These are phyloP conservation scores for Coniosporium apollinis DNA, from an alignment of 495 filamentous ascomycete species.

Conservation along the genomic window DNA sequence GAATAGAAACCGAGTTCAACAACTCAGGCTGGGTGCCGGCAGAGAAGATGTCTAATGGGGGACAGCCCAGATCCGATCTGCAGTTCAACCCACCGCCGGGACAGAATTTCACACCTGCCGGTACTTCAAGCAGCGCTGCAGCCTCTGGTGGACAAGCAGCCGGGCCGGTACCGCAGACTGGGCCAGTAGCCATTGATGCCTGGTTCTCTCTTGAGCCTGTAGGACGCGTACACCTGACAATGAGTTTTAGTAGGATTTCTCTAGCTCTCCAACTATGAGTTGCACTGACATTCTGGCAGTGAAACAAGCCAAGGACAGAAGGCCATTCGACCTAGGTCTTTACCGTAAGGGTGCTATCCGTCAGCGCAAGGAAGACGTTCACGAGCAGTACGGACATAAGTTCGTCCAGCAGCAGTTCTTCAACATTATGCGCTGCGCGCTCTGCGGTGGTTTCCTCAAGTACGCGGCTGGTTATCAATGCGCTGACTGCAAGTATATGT, in stretches of 20 bases:
- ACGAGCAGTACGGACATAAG: conserved; percentile 98
- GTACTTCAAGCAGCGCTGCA: conserved; percentile 11
- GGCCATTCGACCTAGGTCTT: conserved; percentile 71
- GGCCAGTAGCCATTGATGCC: conserved; percentile 64
- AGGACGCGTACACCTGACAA: conserved; percentile 68
- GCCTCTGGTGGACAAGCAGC: conserved; percentile 23
- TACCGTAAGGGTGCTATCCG: conserved; percentile 92
- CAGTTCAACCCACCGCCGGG: conserved; percentile 28
- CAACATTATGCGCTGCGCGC: conserved; percentile 99
- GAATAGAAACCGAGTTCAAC: conserved; percentile 86
- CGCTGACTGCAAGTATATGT: conserved; percentile 98
- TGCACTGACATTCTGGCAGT: conserved; percentile 35
- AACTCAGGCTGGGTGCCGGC: conserved; percentile 90
- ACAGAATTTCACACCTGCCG: conserved; percentile 15
- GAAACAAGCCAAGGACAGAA: conserved; percentile 50
- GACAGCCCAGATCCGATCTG: conserved; percentile 16
- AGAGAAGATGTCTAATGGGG: conserved; percentile 63
- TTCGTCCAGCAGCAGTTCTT: conserved; percentile 97
- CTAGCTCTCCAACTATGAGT: no score
- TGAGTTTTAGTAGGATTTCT: conserved; percentile 63
- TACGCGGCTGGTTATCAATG: conserved; percentile 99
- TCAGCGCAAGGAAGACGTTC: conserved; percentile 89
- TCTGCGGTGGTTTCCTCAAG: conserved; percentile 96
- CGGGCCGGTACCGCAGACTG: conserved; percentile 21
- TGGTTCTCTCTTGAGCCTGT: conserved; percentile 97